Conservation (phyloP, 176 grass and related monocot genomes). For the Microstegium vimineum region DNA sequence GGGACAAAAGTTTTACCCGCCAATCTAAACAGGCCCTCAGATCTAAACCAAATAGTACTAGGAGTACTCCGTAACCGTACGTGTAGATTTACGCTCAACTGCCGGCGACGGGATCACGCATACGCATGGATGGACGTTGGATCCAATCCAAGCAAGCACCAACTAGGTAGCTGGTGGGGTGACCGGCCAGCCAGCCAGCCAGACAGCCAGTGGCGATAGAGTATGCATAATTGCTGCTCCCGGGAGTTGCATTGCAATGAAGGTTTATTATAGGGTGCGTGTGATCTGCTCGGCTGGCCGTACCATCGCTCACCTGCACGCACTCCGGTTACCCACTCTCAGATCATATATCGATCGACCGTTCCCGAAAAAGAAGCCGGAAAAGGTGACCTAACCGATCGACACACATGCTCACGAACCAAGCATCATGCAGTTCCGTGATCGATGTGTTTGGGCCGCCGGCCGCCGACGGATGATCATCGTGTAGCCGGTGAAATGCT, state of each 20-base stretch:
- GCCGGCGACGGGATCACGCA: not conserved
- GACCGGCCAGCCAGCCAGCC: not conserved
- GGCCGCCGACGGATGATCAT: not conserved
- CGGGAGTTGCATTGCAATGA: not conserved
- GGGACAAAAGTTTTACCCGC: too few relatives aligned
- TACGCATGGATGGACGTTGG: not conserved
- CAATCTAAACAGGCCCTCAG: too few relatives aligned
- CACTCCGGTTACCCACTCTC: not conserved
- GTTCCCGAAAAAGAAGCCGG: not conserved
- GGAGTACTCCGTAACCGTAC: not conserved
- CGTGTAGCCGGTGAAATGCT: not conserved
- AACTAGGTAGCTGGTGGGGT: not conserved
- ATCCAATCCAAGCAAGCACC: not conserved
- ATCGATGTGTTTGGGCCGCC: not conserved
- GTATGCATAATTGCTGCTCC: constrained; percentile 3
- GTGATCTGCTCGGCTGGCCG: not conserved
- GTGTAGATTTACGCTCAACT: not conserved
- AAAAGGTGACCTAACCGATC: constrained; percentile 17
- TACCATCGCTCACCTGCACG: constrained; percentile 2
- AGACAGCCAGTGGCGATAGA: not conserved
- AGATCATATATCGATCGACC: not conserved
- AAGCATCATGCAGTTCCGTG: not conserved
- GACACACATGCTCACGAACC: constrained; percentile 23
- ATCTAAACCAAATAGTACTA: not conserved
- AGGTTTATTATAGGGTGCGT: not conserved